These are phyloP conservation scores for Saturnispora saitoi DNA, from an alignment of 805 yeast species.

Conservation along the genomic window DNA sequence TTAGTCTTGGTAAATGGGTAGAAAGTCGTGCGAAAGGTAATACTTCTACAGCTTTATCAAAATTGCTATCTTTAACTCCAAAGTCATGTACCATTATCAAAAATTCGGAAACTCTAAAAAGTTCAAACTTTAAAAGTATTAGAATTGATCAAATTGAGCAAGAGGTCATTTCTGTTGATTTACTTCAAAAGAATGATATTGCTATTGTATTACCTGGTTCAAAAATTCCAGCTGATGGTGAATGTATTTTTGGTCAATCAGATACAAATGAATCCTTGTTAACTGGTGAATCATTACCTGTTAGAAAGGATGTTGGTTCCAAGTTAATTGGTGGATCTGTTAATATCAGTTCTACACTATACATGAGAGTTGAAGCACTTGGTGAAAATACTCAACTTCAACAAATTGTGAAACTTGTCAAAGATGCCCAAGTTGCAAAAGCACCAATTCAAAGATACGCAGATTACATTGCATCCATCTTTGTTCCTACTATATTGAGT, in stretches of 20 bases:
- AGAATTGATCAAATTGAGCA: constrained; percentile 27
- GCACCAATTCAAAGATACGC: constrained; percentile 91
- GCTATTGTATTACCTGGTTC: constrained; percentile 79
- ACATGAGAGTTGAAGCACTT: constrained; percentile 56
- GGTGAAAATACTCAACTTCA: constrained; percentile 83
- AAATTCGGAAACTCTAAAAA: constrained; percentile 24
- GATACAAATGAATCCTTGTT: constrained; percentile 83
- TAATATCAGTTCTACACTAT: constrained; percentile 68
- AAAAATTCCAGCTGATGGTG: constrained; percentile 88
- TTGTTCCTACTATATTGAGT: constrained; percentile 66
- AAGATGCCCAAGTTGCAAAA: constrained; percentile 77
- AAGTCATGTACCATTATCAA: constrained; percentile 58
- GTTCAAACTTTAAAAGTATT: constrained; percentile 3
- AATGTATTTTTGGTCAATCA: constrained; percentile 64
- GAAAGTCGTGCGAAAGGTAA: constrained; percentile 92
- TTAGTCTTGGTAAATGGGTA: constrained; percentile 81
- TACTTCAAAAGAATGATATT: constrained; percentile 69
- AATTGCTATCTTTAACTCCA: constrained; percentile 74
- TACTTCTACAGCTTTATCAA: constrained; percentile 81
- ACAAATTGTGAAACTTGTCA: constrained; percentile 78
- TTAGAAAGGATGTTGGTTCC: constrained; percentile 52
- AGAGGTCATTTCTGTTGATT: constrained; percentile 57
- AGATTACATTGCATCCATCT: constrained; percentile 73
- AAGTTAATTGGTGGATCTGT: constrained; percentile 83
- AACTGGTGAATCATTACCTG: constrained; percentile 86